Conservation (phyloP, 306 rosid genomes). For the Herpetospermum pedunculosum region DNA sequence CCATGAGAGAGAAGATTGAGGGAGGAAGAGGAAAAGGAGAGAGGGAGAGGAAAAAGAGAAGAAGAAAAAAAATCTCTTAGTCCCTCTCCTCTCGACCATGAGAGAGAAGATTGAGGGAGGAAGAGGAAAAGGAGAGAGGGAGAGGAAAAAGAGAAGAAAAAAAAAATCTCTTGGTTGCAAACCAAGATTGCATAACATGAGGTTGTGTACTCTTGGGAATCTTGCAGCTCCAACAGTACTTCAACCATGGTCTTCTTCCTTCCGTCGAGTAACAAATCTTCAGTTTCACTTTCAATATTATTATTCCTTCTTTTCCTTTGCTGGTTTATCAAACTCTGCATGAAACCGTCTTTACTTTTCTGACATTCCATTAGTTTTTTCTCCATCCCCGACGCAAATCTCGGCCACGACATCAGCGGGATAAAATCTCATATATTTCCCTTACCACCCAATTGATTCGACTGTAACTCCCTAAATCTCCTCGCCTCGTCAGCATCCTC, state of each 20-base stretch:
- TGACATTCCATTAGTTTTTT: conserved; percentile 14
- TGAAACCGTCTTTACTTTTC: conserved; percentile 15
- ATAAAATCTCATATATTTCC: conserved; percentile 21
- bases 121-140: no score
- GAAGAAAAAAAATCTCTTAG: no score
- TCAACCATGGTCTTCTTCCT: conserved; percentile 15
- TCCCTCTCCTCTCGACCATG: no score
- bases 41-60: no score
- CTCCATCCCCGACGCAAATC: conserved; percentile 4
- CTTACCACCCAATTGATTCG: conserved; percentile 8
- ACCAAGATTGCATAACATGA: no score
- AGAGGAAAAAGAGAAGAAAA: no score
- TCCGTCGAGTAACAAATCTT: not conserved
- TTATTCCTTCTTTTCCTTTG: conserved; percentile 6
- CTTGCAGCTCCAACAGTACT: not conserved
- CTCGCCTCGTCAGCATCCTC: conserved; percentile 13
- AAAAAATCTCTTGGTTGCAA: no score
- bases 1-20: no score
- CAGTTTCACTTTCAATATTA: not conserved
- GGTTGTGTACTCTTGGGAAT: no score
- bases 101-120: no score
- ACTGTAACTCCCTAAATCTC: conserved; percentile 12
- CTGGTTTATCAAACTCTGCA: conserved; percentile 21
- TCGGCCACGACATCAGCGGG: conserved; percentile 12
- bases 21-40: no score